Evolutionary conservation across 345 rosid species (phyloP).

Genomic region (Populus alba): DNA sequence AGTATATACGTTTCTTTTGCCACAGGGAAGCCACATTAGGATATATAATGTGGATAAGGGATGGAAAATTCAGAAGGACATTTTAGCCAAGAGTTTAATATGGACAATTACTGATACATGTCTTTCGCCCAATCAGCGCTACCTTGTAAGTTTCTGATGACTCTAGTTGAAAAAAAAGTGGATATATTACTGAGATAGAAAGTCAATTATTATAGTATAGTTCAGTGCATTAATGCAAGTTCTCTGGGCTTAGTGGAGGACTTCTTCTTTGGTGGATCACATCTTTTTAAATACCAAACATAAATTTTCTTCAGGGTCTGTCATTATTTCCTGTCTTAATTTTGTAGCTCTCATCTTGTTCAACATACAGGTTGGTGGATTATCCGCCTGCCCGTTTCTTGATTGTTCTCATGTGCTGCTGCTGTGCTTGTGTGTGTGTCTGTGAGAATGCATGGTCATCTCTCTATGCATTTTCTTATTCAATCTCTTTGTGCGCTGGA

Average conservation of each 20-base stretch:
- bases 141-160: conserved; percentile 41
- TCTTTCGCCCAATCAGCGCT: conserved; percentile 60
- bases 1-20: conserved; percentile 2
- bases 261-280: not conserved
- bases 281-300: not conserved
- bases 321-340: no score
- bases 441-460: not conserved
- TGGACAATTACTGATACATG: conserved; percentile 71
- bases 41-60: conserved; percentile 58
- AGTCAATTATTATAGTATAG: not conserved
- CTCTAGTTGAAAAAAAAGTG: not conserved
- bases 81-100: conserved; percentile 46
- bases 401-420: not conserved
- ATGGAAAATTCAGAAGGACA: conserved; percentile 59
- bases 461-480: not conserved
- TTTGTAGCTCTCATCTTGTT: no score
- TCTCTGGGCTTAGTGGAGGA: not conserved
- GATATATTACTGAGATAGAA: not conserved
- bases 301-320: not conserved
- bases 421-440: not conserved
- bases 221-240: not conserved
- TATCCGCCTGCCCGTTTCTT: not conserved
- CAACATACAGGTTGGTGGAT: not conserved
- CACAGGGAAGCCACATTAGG: conserved; percentile 53
- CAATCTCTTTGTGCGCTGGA: not conserved